Conservation (phyloP, 208 protist species). For the Acanthamoeba polyphaga region DNA sequence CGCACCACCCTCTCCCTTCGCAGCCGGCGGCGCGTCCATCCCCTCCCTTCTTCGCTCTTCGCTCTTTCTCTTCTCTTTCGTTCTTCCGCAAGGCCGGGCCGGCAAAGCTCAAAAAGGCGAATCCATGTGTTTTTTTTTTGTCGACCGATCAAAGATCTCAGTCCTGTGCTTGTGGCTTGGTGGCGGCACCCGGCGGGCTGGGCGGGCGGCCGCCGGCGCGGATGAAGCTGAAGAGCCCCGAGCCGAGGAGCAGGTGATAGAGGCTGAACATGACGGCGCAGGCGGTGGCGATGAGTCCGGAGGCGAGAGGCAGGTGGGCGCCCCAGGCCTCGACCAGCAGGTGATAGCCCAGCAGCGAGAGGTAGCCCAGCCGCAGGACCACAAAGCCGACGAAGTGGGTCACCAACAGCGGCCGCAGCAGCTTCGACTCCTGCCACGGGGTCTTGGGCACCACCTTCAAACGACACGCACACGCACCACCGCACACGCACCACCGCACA, state of each 20-base stretch:
- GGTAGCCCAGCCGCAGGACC: constrained; percentile 30
- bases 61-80: no score
- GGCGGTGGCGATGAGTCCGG: neutral
- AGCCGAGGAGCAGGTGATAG: neutral
- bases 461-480: neutral
- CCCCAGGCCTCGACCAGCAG: neutral
- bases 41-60: no score
- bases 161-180: no score
- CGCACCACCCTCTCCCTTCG: no score
- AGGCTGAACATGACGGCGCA: constrained; percentile 15
- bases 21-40: no score
- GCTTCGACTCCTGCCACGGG: neutral
- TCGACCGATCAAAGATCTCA: no score
- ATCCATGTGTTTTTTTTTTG: no score
- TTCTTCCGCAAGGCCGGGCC: no score
- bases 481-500: neutral
- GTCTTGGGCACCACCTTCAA: constrained; percentile 28
- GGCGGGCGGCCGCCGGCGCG: neutral
- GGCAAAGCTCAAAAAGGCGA: no score
- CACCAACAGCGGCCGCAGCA: neutral
- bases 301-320: neutral
- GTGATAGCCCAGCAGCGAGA: neutral
- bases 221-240: neutral
- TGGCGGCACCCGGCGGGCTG: neutral
- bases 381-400: neutral